phyloP scores from a whole-genome alignment of 176 grass and related monocot genomes.

The Elymus sibiricus region DNA sequence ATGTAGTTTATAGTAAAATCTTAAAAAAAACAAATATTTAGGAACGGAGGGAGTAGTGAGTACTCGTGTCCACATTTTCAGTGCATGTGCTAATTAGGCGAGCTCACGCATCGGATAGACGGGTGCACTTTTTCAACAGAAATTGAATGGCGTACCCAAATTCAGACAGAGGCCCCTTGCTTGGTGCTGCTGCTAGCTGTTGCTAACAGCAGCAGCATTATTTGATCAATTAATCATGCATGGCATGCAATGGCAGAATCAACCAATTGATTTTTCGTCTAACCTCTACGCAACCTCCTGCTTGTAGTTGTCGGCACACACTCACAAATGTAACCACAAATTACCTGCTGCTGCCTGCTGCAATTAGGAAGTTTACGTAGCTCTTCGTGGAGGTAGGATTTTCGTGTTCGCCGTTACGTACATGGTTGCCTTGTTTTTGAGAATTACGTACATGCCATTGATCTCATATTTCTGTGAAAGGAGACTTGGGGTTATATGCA shows the following conservation, averaged over 20 bases:
- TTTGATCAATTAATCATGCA: neutral
- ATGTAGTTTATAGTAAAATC: too few relatives aligned
- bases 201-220: neutral
- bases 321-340: neutral
- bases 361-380: neutral
- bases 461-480: neutral
- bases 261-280: neutral
- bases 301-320: too few relatives aligned
- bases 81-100: neutral
- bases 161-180: neutral
- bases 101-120: neutral
- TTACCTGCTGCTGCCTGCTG: neutral
- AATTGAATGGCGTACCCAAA: neutral
- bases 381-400: too few relatives aligned
- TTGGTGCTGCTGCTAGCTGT: neutral
- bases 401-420: too few relatives aligned
- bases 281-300: conserved; percentile 11
- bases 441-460: neutral
- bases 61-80: neutral
- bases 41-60: too few relatives aligned
- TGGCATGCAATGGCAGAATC: neutral
- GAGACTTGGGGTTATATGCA: neutral
- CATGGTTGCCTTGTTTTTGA: neutral
- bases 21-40: too few relatives aligned
- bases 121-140: neutral